phyloP scores from a whole-genome alignment of 2,329 filamentous ascomycete species.

The Diaporthe citriasiana region DNA sequence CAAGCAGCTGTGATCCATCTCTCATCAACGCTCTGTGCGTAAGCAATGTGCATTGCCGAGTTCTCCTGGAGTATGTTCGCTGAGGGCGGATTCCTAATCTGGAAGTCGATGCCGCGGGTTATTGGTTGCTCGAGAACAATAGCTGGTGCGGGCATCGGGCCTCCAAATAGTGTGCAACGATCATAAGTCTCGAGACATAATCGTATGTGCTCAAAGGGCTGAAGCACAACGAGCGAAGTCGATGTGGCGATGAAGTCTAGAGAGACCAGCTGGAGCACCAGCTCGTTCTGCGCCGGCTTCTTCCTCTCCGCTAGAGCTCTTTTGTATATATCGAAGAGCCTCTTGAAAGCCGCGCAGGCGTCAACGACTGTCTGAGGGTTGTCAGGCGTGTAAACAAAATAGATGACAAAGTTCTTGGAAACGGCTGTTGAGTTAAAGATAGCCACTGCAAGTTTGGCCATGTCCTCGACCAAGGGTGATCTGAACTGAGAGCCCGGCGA shows the following conservation, averaged over 20 bases:
- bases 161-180: slow-evolving; percentile 73
- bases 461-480: slow-evolving; percentile 63
- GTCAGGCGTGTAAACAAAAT: slow-evolving; percentile 79
- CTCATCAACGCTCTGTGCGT: slow-evolving; percentile 80
- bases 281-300: slow-evolving; percentile 67
- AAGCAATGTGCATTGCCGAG: slow-evolving; percentile 84
- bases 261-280: slow-evolving; percentile 84
- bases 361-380: slow-evolving; percentile 74
- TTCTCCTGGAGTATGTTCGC: slow-evolving; percentile 83
- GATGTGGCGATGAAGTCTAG: slow-evolving; percentile 76
- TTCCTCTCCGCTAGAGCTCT: slow-evolving; percentile 64
- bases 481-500: slow-evolving; percentile 58
- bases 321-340: slow-evolving; percentile 76
- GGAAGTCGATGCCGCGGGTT: slow-evolving; percentile 82
- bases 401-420: slow-evolving; percentile 78
- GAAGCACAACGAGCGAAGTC: slow-evolving; percentile 72
- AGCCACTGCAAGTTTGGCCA: slow-evolving; percentile 63
- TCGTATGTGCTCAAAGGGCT: slow-evolving; percentile 69
- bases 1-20: slow-evolving; percentile 85
- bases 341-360: slow-evolving; percentile 80
- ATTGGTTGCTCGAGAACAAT: slow-evolving; percentile 79
- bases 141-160: slow-evolving; percentile 74
- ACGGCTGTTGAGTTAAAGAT: slow-evolving; percentile 58
- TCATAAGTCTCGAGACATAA: slow-evolving; percentile 84
- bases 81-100: slow-evolving; percentile 76